Base-by-base conservation (phyloP, 257 asterid genomes). In the Nicotiana obtusifolia region DNA sequence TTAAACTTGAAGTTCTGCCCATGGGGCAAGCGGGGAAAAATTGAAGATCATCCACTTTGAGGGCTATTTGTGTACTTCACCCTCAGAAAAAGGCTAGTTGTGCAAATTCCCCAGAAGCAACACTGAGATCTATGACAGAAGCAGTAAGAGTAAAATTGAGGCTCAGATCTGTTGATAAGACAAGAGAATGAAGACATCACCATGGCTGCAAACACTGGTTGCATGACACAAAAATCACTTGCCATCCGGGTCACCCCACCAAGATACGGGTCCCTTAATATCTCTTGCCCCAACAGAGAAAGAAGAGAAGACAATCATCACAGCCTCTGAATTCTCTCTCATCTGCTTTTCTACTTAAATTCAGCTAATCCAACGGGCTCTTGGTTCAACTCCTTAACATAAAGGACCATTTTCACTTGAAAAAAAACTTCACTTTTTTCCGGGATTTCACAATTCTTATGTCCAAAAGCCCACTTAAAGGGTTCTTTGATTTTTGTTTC, bases 171-270 rank as follows among this genome's bases (percentile, higher is more conserved):
- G 73, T 30, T 65, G 44, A 28, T 14, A 77, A 47, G 67, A 64
- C 82, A 24, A n/a, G 62, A 66, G 59, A 54, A 81, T 20, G 28
- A 22, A 20, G 33, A 81, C 47, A 56, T 35, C 44, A 16, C 64
- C 75, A 57, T 81, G 84, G 80, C 73, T 69, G 80, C 84, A 81
- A 35, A 41, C 47, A 17, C 15, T 22, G 6, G 47, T 28, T 30
- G 47, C 73, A 65, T 16, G 73, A 65, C 73, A 64, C 22, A 15
- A 52, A 30, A 17, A 26, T 9, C 47, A 59, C 52, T 59, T 11
- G 24, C 68, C 44, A 1, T 76, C 3, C 76, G n/a, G 30, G 64
- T 77, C 26, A n/a, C 81, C 81, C 30, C 30, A 30, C 81, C 81
- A 57, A 57, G 69, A 77, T 77, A 57, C 33, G 31, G 69, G 9